These are phyloP conservation scores for Podospora sp. DNA, from an alignment of 495 filamentous ascomycete species.

Conservation along the genomic window DNA sequence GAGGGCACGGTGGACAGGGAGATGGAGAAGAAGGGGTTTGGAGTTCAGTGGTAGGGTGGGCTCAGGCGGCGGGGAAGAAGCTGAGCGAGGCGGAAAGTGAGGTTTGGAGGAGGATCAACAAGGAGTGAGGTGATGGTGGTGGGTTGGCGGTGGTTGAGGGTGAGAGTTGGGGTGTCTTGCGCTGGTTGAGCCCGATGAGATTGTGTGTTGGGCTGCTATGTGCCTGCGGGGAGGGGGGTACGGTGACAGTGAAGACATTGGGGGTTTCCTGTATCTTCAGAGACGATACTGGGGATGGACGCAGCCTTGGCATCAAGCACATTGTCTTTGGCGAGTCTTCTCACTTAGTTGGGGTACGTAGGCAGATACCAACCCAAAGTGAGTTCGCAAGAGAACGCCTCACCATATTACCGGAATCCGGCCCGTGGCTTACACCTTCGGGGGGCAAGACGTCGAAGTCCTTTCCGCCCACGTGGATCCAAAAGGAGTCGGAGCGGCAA, in stretches of 20 bases:
- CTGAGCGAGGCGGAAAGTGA: constrained; percentile 65
- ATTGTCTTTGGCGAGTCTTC: neutral
- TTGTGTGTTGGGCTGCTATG: too few relatives aligned
- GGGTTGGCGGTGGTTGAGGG: neutral
- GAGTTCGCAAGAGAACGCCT: neutral
- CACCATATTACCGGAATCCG: neutral
- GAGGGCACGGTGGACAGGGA: constrained; percentile 12
- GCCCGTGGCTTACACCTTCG: neutral
- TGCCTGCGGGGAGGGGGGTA: neutral
- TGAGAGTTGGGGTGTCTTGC: neutral
- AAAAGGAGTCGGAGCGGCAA: neutral
- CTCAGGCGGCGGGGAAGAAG: constrained; percentile 62
- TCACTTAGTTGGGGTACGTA: neutral
- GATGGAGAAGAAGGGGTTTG: constrained; percentile 54
- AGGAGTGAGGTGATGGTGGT: constrained; percentile 33
- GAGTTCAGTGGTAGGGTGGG: constrained; percentile 61
- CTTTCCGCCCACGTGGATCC: neutral
- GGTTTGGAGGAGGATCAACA: constrained; percentile 72
- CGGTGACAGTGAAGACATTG: too few relatives aligned
- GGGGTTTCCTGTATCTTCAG: too few relatives aligned
- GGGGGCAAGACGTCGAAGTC: neutral
- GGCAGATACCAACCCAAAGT: neutral
- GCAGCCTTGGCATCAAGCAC: too few relatives aligned
- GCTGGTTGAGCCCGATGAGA: neutral
- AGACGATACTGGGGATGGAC: too few relatives aligned